These are phyloP conservation scores for Penicillium sp. DNA, from an alignment of 2,329 filamentous ascomycete genomes.

Conservation along the genomic window DNA sequence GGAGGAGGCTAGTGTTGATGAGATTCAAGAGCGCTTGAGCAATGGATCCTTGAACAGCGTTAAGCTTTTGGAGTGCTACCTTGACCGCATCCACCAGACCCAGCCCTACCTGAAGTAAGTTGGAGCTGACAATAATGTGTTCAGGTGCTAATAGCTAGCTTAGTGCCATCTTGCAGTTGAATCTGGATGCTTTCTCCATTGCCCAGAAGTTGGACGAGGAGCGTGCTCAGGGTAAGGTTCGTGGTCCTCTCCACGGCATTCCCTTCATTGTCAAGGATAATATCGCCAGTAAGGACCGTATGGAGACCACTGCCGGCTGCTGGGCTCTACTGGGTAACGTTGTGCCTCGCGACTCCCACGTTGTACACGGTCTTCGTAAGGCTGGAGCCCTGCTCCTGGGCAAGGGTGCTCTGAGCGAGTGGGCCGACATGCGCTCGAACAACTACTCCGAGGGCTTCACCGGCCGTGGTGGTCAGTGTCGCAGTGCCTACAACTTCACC, in stretches of 20 bases:
- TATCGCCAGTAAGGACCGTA: conserved; percentile 61
- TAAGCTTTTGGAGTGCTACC: conserved; percentile 58
- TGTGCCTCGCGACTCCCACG: conserved; percentile 62
- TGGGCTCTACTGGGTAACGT: conserved; percentile 61
- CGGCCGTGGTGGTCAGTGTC: conserved; percentile 58
- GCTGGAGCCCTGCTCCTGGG: conserved; percentile 66
- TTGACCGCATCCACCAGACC: conserved; percentile 57
- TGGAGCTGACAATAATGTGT: not conserved
- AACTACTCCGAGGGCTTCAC: conserved; percentile 66
- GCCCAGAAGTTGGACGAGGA: conserved; percentile 58
- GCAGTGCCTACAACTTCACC: conserved; percentile 64
- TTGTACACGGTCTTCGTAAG: conserved; percentile 57
- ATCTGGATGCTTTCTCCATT: conserved; percentile 62
- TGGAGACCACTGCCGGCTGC: conserved; percentile 69
- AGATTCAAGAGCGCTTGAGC: conserved; percentile 57
- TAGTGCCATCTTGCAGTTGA: conserved; percentile 55
- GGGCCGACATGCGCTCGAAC: conserved; percentile 66
- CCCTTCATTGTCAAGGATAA: conserved; percentile 68
- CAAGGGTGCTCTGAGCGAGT: conserved; percentile 66
- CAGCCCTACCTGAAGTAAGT: conserved; percentile 59
- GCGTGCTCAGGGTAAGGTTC: conserved; percentile 50
- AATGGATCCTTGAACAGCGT: conserved; percentile 53
- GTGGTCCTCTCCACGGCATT: conserved; percentile 68
- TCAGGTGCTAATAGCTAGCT: not conserved
- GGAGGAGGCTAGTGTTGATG: conserved; percentile 65